Base-by-base conservation (phyloP, 2,329 filamentous ascomycete genomes). In the Calonectria multiphialidica region DNA sequence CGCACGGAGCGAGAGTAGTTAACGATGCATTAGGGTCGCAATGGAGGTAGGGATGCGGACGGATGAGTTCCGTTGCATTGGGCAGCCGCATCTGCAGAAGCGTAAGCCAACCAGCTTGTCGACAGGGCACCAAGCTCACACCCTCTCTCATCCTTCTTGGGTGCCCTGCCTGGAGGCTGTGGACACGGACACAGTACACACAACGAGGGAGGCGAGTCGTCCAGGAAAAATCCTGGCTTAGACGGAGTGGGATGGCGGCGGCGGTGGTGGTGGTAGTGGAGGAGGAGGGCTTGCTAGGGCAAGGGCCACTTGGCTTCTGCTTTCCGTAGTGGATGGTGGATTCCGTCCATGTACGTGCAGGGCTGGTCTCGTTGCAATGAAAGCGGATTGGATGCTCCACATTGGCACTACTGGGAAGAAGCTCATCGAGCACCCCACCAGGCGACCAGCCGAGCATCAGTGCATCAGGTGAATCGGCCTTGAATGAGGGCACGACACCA, bases 371-470 rank as follows among this genome's bases (percentile, higher is more conserved):
- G 76, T 79, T 76, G 72, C 77, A 79, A 70, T 75, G 77, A 76
- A 79, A 79, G 77, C 77, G 77, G 76, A 79, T 79, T 79, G 77
- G 76, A 69, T 67, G 70, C 76, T 77, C 77, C 77, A 76, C 76
- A 79, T 64, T 72, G 69, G 65, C 75, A 68, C 72, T 76, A 74
- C 75, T 70, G 67, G 66, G 74, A 77, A 74, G 76, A 76, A 78
- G 76, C 76, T 75, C 76, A 72, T 77, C 70, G 65, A 71, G 76
- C 72, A 73, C 74, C 73, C 77, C 55, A 68, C 68, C 68, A 44
- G 49, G 75, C 76, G 71, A 77, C 76, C 71, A 78, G 77, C 76
- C 76, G 72, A 77, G 66, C 69, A 66, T 74, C 71, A 75, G 74
- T 67, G 70, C 74, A 78, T 78, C 75, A 78, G 73, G 77, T 76